These are phyloP conservation scores for Monosporozyma aquatica DNA, from an alignment of 805 yeast species.

Conservation along the genomic window DNA sequence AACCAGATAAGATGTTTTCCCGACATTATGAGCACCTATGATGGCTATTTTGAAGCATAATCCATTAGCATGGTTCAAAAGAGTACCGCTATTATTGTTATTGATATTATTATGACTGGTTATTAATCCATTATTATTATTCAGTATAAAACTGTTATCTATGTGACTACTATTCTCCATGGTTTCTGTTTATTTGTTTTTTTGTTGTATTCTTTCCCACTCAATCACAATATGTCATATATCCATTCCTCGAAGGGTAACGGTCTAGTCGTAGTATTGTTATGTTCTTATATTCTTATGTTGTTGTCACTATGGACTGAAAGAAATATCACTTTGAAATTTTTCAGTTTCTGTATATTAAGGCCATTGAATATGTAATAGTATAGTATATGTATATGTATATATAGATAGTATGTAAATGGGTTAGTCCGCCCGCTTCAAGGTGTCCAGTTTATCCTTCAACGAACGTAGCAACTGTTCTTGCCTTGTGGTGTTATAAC, in stretches of 20 bases:
- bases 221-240: no score
- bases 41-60: slow-evolving; percentile 62
- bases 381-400: neutral
- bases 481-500: slow-evolving; percentile 13
- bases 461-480: slow-evolving; percentile 13
- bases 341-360: no score
- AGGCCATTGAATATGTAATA: no score
- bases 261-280: no score
- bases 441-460: slow-evolving; percentile 6
- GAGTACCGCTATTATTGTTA: no score
- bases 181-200: neutral
- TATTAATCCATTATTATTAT: neutral
- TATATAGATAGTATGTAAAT: neutral
- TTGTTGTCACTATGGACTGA: no score
- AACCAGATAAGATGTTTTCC: slow-evolving; percentile 76
- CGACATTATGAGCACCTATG: slow-evolving; percentile 82
- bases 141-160: slow-evolving; percentile 1
- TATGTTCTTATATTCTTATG: no score
- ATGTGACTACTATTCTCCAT: neutral
- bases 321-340: no score
- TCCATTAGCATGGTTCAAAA: neutral
- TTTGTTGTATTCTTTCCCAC: neutral
- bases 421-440: neutral
- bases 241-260: no score
- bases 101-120: neutral